Evolutionary conservation across 768 basidiomycete genomes (phyloP).

Genomic region (Gymnopilus dilepis): DNA sequence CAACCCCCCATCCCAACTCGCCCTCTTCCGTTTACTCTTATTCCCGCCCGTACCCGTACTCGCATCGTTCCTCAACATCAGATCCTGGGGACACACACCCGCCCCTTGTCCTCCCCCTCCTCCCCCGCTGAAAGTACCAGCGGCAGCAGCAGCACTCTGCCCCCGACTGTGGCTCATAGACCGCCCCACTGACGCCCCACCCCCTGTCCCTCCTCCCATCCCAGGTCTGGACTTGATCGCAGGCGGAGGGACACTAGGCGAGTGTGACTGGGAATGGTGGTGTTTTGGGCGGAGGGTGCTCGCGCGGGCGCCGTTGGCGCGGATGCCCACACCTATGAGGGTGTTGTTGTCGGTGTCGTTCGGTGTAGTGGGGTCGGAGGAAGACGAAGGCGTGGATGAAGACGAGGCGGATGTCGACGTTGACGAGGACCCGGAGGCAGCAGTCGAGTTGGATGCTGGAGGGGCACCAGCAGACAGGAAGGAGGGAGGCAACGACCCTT

Average conservation of each 20-base stretch:
- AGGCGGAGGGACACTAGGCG: not conserved
- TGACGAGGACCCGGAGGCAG: not conserved
- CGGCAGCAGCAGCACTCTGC: too few species aligned
- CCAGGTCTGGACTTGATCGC: not conserved
- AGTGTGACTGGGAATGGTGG: not conserved
- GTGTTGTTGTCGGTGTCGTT: not conserved
- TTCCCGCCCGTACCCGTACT: too few species aligned
- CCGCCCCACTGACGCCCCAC: constrained; percentile 21
- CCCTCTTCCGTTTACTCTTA: too few species aligned
- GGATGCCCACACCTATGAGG: not conserved
- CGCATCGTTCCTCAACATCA: too few species aligned
- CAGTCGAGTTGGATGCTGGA: not conserved
- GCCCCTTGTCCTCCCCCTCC: too few species aligned
- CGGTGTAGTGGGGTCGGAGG: not conserved
- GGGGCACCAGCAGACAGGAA: too few species aligned
- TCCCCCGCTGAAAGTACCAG: too few species aligned
- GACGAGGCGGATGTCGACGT: not conserved
- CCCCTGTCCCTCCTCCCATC: not conserved
- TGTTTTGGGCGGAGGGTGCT: not conserved
- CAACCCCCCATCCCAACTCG: too few species aligned
- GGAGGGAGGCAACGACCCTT: too few species aligned
- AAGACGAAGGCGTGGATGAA: not conserved
- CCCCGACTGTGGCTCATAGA: constrained; percentile 28
- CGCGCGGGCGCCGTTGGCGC: not conserved
- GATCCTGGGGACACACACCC: too few species aligned